A percentile compares a stretch with the other conserved stretches of the same genome.
These are phyloP conservation scores for Podaxis sp. DNA, from an alignment of 768 basidiomycete species.

Conservation along the genomic window DNA sequence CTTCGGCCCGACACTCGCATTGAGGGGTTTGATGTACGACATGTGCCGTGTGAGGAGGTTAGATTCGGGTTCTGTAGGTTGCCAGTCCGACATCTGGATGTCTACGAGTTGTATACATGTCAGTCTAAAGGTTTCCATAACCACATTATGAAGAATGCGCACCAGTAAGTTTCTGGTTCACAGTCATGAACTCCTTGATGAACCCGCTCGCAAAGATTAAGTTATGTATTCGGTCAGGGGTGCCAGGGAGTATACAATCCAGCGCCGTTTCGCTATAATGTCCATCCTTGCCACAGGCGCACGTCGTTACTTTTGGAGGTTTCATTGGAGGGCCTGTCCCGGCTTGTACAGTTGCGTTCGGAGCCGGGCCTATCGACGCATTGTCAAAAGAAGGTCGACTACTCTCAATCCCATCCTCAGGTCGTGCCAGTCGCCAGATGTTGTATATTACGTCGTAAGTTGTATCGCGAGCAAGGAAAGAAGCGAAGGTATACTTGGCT, in stretches of 20 bases:
- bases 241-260: constrained; percentile 80
- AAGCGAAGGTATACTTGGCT: constrained; percentile 91
- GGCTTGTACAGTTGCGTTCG: background rate
- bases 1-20: constrained; percentile 85
- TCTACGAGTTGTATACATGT: constrained; percentile 44
- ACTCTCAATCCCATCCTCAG: constrained; percentile 49
- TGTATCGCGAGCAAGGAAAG: constrained; percentile 94
- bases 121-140: background rate
- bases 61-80: constrained; percentile 58
- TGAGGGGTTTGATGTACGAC: constrained; percentile 95
- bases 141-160: constrained; percentile 24
- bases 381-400: constrained; percentile 36
- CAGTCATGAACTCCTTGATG: constrained; percentile 89
- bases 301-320: constrained; percentile 60
- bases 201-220: constrained; percentile 96
- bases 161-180: constrained; percentile 90
- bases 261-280: constrained; percentile 76
- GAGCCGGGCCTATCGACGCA: background rate
- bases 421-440: constrained; percentile 90
- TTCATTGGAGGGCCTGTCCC: background rate
- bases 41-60: constrained; percentile 82
- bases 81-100: constrained; percentile 95
- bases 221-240: constrained; percentile 94
- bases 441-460: constrained; percentile 95
- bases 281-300: constrained; percentile 69